Conservation (phyloP, 768 basidiomycete genomes). For the Porpolomopsis calyptriformis region DNA sequence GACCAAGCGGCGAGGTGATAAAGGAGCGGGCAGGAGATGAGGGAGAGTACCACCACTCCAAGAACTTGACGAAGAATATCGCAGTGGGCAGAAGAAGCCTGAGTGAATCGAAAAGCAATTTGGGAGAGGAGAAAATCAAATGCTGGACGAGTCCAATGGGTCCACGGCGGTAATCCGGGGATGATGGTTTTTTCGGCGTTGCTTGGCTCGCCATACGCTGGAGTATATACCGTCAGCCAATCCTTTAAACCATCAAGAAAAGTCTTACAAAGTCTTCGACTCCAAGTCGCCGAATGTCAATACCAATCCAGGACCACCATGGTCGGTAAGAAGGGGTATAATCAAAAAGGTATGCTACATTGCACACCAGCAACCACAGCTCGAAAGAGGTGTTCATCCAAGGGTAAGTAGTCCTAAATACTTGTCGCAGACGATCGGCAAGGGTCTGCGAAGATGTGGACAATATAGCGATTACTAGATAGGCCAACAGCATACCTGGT, state of each 20-base stretch:
- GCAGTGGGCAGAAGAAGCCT: slow-evolving; percentile 73
- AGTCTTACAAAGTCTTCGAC: slow-evolving; percentile 65
- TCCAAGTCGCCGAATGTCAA: slow-evolving; percentile 72
- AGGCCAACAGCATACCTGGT: slow-evolving; percentile 34
- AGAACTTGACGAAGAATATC: slow-evolving; percentile 92
- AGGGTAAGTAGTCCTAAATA: slow-evolving; percentile 72
- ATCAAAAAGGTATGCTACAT: slow-evolving; percentile 86
- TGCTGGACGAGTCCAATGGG: slow-evolving; percentile 34
- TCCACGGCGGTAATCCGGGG: slow-evolving; percentile 24
- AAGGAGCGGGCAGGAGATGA: slow-evolving; percentile 74
- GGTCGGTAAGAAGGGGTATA: slow-evolving; percentile 79
- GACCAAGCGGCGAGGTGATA: slow-evolving; percentile 51
- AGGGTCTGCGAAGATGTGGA: slow-evolving; percentile 30
- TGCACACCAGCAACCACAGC: slow-evolving; percentile 72
- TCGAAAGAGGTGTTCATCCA: slow-evolving; percentile 72
- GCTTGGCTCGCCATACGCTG: slow-evolving; percentile 33
- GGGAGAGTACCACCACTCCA: slow-evolving; percentile 99
- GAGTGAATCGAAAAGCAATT: slow-evolving; percentile 63
- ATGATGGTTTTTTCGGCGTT: slow-evolving; percentile 19
- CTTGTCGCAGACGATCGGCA: slow-evolving; percentile 41
- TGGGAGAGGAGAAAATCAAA: slow-evolving; percentile 44
- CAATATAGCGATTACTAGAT: slow-evolving; percentile 4
- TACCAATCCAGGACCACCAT: slow-evolving; percentile 79
- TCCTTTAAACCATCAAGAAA: background rate
- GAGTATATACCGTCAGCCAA: slow-evolving; percentile 5